Evolutionary conservation across 2,329 filamentous ascomycete species (phyloP), one percentile per base, ranked within the genome.

Genomic region (Aquanectria penicillioides): DNA sequence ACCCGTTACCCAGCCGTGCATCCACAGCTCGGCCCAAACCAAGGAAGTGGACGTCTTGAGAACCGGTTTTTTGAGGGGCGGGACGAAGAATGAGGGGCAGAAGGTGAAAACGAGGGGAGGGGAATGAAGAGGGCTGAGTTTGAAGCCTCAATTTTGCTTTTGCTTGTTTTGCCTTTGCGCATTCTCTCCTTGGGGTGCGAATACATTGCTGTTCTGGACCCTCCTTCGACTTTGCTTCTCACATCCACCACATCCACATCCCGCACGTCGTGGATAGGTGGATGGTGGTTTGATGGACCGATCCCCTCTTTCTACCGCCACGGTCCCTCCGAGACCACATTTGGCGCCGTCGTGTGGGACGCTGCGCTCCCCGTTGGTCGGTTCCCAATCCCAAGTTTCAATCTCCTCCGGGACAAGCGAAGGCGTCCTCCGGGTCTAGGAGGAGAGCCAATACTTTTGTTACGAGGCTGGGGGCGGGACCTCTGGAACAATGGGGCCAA

Each of bases 401-500:
- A n/a, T n/a, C n/a, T n/a, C n/a, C n/a, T n/a, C n/a, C 38, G 38
- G 38, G 37, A n/a, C 37, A 18, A 44, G 40, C 26, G 40, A 44
- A 15, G 10, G 4, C 15, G 17, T 29, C 6, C 38, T 26, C 38
- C n/a, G 38, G 41, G 41, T 33, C 41, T 31, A 20, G 41, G 33
- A 33, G 41, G 15, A 26, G n/a, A n/a, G n/a, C n/a, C n/a, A n/a
- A n/a, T n/a, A n/a, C n/a, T n/a, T n/a, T n/a, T n/a, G n/a, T n/a
- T n/a, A n/a, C n/a, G n/a, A n/a, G n/a, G n/a, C 26, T 33, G 26
- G 33, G 20, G 41, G 41, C 41, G 29, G 41, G 26, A 46, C 41
- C 33, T 46, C 23, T 15, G 41, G 26, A 46, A 31, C 41, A 15
- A 31, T 18, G 26, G 33, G 33, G 28, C 41, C 41, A 20, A 7